Base-by-base conservation (phyloP, 148 eudicot genomes). In the Amaranthus palmeri region DNA sequence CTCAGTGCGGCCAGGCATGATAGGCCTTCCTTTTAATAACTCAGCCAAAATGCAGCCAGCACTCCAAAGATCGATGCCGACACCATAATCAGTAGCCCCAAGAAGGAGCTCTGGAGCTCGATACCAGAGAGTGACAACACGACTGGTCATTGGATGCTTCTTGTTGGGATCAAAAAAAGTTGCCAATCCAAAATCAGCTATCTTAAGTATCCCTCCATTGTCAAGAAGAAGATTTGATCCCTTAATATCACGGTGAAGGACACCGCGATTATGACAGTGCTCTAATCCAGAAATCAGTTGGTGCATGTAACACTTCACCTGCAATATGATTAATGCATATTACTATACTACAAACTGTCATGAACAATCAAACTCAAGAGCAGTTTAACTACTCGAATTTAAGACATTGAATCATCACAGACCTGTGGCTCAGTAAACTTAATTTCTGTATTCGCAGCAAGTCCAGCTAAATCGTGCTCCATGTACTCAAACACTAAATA, bases 61-160 rank as follows among this genome's bases (percentile, higher is more conserved):
- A 83, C 97, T 92, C 97, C 97, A 92, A 45, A 92, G 79, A 72
- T 92, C 97, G 58, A 92, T 81, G 75, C 97, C 89, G 72, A 84
- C 97, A 85, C 96, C 84, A 76, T 92, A 92, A 71, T 90, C 88
- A 69, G 88, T 92, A 57, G 97, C 89, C 64, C 97, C 97, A 75
- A 92, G 92, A 83, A 92, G 96, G 18, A 92, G 91, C 85, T 92
- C 97, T n/a, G 97, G 97, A 58, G 97, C 90, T 76, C 97, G 86
- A 80, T 92, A 92, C 97, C 97, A 92, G 10, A 92, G 82, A 52
- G 97, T 92, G 74, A 92, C 97, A 55, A 92, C 97, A 72, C 97
- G 91, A 70, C 96, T 92, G n/a, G 97, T 92, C 96, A 92, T 84
- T 40, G 87, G 91, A 56, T 92, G 96, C 78, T 86, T 92, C 71